Evolutionary conservation across 192 early-diverging fungal genomes (phyloP).

Genomic region (Geranomyces variabilis): DNA sequence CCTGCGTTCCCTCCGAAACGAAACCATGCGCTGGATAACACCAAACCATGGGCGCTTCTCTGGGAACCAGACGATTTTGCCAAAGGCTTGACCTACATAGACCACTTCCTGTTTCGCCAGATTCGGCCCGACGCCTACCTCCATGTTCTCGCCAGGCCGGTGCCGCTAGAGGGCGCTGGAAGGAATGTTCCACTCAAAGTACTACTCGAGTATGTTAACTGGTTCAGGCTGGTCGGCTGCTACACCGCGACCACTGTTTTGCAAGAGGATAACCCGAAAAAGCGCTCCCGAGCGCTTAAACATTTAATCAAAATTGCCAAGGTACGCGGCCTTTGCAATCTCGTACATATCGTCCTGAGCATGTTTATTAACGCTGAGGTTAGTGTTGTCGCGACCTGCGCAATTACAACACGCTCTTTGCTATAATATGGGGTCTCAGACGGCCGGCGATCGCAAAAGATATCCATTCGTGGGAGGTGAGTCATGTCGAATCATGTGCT

Average conservation of each 20-base stretch:
- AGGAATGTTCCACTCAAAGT: slow-evolving; percentile 46
- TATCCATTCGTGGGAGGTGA: slow-evolving; percentile 53
- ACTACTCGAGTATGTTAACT: slow-evolving; percentile 49
- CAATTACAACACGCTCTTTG: slow-evolving; percentile 53
- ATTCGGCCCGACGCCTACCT: slow-evolving; percentile 56
- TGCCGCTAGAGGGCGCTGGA: slow-evolving; percentile 31
- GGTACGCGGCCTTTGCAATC: slow-evolving; percentile 5
- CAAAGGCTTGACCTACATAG: slow-evolving; percentile 52
- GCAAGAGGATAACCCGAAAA: slow-evolving; percentile 53
- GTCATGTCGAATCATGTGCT: not conserved
- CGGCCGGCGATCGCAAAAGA: slow-evolving; percentile 40
- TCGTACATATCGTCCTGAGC: not conserved
- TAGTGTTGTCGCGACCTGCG: slow-evolving; percentile 47
- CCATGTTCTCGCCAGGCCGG: slow-evolving; percentile 43
- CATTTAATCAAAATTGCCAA: slow-evolving; percentile 54
- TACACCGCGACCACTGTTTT: slow-evolving; percentile 50
- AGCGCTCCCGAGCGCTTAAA: slow-evolving; percentile 48
- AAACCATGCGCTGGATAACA: slow-evolving; percentile 27
- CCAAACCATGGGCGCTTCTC: slow-evolving; percentile 45
- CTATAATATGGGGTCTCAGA: slow-evolving; percentile 48
- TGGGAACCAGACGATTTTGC: slow-evolving; percentile 57
- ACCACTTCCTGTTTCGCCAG: slow-evolving; percentile 55
- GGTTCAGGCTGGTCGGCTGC: slow-evolving; percentile 49
- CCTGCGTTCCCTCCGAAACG: slow-evolving; percentile 47
- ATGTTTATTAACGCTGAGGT: not conserved